These are phyloP conservation scores for Clarireedia homoeocarpa DNA, from an alignment of 2,329 filamentous ascomycete species.

Conservation along the genomic window DNA sequence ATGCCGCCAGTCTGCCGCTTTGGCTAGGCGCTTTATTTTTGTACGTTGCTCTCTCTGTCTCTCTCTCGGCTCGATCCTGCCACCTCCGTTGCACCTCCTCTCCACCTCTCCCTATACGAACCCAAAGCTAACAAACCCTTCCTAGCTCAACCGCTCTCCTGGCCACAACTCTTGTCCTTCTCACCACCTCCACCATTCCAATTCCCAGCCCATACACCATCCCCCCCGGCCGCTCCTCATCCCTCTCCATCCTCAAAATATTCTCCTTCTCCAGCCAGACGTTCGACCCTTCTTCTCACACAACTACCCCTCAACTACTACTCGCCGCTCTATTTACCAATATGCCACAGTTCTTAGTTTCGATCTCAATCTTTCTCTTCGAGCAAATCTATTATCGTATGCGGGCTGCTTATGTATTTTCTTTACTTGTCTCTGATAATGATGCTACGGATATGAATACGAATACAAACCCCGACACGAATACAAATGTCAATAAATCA, in stretches of 20 bases:
- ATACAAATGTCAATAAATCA: too few species aligned
- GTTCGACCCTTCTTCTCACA: background rate
- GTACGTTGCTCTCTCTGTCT: background rate
- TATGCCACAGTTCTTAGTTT: slow-evolving; percentile 38
- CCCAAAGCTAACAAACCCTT: background rate
- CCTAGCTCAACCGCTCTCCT: background rate
- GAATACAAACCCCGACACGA: too few species aligned
- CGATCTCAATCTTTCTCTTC: slow-evolving; percentile 37
- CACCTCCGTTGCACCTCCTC: too few species aligned
- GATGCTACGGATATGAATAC: too few species aligned
- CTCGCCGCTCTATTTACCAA: slow-evolving; percentile 35
- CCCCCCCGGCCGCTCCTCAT: background rate
- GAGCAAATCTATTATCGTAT: slow-evolving; percentile 40
- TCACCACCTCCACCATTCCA: slow-evolving; percentile 4
- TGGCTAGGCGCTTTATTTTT: slow-evolving; percentile 14
- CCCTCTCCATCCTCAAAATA: background rate
- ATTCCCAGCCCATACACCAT: background rate
- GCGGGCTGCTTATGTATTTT: slow-evolving; percentile 38
- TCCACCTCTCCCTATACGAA: background rate
- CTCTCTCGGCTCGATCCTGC: background rate
- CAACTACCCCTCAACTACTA: slow-evolving; percentile 10
- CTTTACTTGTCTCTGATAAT: background rate
- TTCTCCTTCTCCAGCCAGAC: slow-evolving; percentile 3
- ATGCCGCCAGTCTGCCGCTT: slow-evolving; percentile 10
- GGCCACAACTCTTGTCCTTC: background rate